Percentiles rank a stretch among this genome's conserved stretches.
These are phyloP conservation scores for Beauveria varroae DNA, from an alignment of 2,329 filamentous ascomycete genomes.

Conservation along the genomic window DNA sequence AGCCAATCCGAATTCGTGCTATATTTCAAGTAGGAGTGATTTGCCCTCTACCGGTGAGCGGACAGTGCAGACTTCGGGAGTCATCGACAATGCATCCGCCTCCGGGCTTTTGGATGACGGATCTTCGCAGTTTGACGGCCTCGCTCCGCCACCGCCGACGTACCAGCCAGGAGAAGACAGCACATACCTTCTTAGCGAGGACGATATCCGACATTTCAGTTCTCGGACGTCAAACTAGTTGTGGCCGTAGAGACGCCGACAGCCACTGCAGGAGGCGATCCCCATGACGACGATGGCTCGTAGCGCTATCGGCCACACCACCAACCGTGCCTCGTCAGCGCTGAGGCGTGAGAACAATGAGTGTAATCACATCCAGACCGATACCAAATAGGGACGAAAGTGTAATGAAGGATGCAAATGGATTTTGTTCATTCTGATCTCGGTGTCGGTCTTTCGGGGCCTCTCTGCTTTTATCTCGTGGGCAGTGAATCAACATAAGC, in stretches of 20 bases:
- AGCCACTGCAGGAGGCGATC: neutral
- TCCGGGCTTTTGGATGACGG: neutral
- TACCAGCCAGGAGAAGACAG: neutral
- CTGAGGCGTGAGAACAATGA: neutral
- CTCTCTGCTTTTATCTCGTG: no score
- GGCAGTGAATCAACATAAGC: no score
- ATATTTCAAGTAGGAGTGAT: neutral
- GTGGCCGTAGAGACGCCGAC: neutral
- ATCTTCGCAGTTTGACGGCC: neutral
- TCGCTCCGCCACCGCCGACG: neutral
- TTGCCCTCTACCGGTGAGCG: neutral
- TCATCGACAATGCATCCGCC: neutral
- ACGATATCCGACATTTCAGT: neutral
- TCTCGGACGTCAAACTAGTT: neutral
- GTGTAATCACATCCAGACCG: neutral
- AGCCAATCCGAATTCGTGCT: neutral
- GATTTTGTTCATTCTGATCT: neutral
- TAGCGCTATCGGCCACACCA: neutral
- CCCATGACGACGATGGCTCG: slow-evolving; percentile 6
- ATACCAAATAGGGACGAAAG: neutral
- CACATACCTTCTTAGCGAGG: neutral
- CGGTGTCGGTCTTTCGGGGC: no score
- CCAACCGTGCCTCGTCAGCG: neutral
- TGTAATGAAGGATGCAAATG: neutral
- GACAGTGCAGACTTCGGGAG: neutral